These are phyloP conservation scores for Euptelea pleiosperma DNA, from an alignment of 164 flowering plant genomes.

Conservation along the genomic window DNA sequence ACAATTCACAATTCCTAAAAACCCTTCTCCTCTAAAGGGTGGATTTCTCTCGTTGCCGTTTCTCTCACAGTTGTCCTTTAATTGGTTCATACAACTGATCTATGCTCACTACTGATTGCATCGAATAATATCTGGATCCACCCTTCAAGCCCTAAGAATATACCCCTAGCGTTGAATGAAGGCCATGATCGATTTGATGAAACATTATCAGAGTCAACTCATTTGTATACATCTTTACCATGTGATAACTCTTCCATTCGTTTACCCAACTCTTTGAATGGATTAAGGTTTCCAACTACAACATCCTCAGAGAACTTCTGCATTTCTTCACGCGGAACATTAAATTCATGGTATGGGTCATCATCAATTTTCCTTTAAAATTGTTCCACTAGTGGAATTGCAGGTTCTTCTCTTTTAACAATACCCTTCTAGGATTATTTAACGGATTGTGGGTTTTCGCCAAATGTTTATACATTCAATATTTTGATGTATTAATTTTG, in stretches of 20 bases:
- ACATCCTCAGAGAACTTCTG: constrained; percentile 25
- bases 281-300: constrained; percentile 20
- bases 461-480: constrained; percentile 47
- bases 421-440: constrained; percentile 19
- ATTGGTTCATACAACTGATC: constrained; percentile 14
- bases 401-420: constrained; percentile 22
- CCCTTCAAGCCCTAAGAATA: constrained; percentile 10
- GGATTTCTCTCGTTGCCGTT: no score
- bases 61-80: no score
- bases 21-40: no score
- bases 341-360: constrained; percentile 15
- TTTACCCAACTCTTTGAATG: constrained; percentile 46
- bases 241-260: constrained; percentile 43
- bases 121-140: constrained; percentile 16
- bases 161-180: constrained; percentile 1
- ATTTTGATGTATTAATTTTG: constrained; percentile 51
- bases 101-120: constrained; percentile 13
- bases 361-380: constrained; percentile 18
- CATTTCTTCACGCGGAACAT: constrained; percentile 15
- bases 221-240: constrained; percentile 17
- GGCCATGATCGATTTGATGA: constrained; percentile 11
- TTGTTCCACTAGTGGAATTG: constrained; percentile 9
- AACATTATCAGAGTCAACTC: constrained; percentile 4
- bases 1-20: no score
- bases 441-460: constrained; percentile 55